Evolutionary conservation across 1,284 basidiomycete species (phyloP).

Genomic region (Trichosporon sp.): DNA sequence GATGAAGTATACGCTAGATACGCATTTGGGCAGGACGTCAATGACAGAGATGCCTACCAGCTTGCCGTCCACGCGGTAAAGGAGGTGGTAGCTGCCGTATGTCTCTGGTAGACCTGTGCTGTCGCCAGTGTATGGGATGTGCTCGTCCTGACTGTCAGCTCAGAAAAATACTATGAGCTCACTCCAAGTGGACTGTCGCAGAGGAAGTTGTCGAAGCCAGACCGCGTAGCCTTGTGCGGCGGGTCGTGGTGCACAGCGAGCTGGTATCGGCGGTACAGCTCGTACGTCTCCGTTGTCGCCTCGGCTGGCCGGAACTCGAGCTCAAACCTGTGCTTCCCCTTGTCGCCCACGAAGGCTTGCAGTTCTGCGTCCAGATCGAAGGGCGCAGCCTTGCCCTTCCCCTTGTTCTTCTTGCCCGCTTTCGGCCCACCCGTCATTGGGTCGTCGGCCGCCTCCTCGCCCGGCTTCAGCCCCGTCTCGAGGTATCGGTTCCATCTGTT

Average conservation of each 20-base stretch:
- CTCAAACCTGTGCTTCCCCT: slow-evolving; percentile 28
- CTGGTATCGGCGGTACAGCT: slow-evolving; percentile 71
- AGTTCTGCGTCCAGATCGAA: slow-evolving; percentile 35
- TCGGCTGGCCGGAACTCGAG: slow-evolving; percentile 66
- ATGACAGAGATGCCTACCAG: slow-evolving; percentile 84
- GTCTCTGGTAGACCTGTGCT: slow-evolving; percentile 58
- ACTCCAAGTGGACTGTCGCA: slow-evolving; percentile 72
- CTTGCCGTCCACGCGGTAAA: slow-evolving; percentile 72
- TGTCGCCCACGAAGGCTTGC: slow-evolving; percentile 24
- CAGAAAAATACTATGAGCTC: slow-evolving; percentile 24
- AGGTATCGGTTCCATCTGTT: slow-evolving; percentile 64
- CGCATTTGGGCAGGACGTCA: slow-evolving; percentile 82
- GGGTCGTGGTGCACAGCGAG: slow-evolving; percentile 65
- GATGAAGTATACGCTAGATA: slow-evolving; percentile 95
- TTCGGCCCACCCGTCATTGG: background rate
- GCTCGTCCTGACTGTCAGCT: slow-evolving; percentile 1
- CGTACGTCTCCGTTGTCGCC: slow-evolving; percentile 72
- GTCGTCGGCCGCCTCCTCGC: background rate
- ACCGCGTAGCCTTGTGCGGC: slow-evolving; percentile 50
- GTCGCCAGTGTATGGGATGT: slow-evolving; percentile 20
- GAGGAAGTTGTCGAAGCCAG: slow-evolving; percentile 66
- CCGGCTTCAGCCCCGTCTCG: slow-evolving; percentile 11
- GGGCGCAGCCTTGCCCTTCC: slow-evolving; percentile 30
- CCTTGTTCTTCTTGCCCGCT: slow-evolving; percentile 5
- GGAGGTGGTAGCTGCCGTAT: slow-evolving; percentile 79